These are phyloP conservation scores for Rutstroemia sydowiana DNA, from an alignment of 2,329 filamentous ascomycete genomes.

Conservation along the genomic window DNA sequence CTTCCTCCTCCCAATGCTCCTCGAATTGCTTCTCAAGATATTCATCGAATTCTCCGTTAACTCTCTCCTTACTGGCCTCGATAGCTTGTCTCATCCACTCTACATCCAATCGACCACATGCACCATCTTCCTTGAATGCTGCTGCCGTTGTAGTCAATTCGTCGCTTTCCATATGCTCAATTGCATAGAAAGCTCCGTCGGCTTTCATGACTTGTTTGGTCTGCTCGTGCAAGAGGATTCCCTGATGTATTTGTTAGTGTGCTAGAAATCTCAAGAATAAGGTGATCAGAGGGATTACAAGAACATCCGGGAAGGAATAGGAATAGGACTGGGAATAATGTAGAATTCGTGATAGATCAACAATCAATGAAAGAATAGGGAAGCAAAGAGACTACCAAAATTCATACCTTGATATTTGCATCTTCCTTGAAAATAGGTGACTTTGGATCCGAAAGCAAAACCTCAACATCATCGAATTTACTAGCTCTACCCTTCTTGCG, in stretches of 20 bases:
- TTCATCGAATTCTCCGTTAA: slow-evolving; percentile 47
- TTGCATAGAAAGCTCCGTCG: slow-evolving; percentile 1
- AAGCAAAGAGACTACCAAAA: not conserved
- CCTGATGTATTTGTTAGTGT: not conserved
- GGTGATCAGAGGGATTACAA: not conserved
- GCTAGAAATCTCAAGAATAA: not conserved
- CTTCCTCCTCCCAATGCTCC: slow-evolving; percentile 16
- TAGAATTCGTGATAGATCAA: no score
- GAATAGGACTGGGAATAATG: no score
- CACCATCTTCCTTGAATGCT: slow-evolving; percentile 48
- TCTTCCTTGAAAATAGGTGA: slow-evolving; percentile 10
- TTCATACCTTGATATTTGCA: slow-evolving; percentile 10
- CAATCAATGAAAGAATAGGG: not conserved
- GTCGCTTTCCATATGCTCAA: slow-evolving; percentile 3
- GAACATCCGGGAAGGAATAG: no score
- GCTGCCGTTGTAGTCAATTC: slow-evolving; percentile 44
- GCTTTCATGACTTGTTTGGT: not conserved
- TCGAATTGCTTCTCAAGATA: slow-evolving; percentile 46
- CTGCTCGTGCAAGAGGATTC: not conserved
- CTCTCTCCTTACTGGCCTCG: slow-evolving; percentile 33
- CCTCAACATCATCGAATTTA: slow-evolving; percentile 2
- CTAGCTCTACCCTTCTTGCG: slow-evolving; percentile 7
- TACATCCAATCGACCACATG: slow-evolving; percentile 46
- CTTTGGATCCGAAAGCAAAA: slow-evolving; percentile 2
- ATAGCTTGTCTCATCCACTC: slow-evolving; percentile 49